A percentile compares a stretch with the other conserved stretches of the same genome.
Evolutionary conservation across 352 stramenopile genomes (phyloP).

Genomic region (Globisporangium barbulae): DNA sequence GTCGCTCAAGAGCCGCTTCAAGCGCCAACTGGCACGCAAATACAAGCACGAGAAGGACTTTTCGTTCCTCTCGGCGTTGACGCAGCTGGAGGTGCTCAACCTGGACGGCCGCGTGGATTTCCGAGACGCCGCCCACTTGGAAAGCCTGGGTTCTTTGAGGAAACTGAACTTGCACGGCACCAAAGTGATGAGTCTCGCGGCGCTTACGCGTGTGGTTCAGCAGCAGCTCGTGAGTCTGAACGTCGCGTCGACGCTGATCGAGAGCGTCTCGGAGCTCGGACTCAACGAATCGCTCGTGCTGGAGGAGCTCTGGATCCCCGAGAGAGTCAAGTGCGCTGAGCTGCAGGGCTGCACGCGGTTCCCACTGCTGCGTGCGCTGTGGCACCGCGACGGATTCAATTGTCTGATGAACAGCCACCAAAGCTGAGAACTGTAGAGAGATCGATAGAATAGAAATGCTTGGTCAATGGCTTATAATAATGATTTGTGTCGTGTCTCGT

Average conservation of each 20-base stretch:
- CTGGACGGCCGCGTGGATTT: conserved; percentile 59
- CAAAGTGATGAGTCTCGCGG: conserved; percentile 37
- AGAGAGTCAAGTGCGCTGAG: conserved; percentile 33
- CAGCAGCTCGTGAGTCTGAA: conserved; percentile 41
- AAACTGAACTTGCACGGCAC: conserved; percentile 48
- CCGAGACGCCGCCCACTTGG: conserved; percentile 40
- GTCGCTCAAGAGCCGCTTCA: conserved; percentile 36
- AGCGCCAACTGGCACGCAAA: conserved; percentile 38
- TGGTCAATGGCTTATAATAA: not conserved
- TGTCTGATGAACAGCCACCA: conserved; percentile 60
- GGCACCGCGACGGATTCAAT: conserved; percentile 64
- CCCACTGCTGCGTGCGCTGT: conserved; percentile 44
- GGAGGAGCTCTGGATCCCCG: conserved; percentile 47
- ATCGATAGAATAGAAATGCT: not conserved
- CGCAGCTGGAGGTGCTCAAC: conserved; percentile 41
- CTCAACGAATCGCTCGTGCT: conserved; percentile 22
- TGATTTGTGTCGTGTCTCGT: no score
- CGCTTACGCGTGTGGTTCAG: conserved; percentile 21
- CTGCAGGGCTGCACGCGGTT: conserved; percentile 44
- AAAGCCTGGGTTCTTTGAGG: conserved; percentile 33
- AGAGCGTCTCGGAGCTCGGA: conserved; percentile 30
- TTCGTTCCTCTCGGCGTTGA: conserved; percentile 34
- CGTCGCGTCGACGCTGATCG: conserved; percentile 48
- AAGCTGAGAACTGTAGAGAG: not conserved
- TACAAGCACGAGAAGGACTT: conserved; percentile 43